Evolutionary conservation across 2,329 filamentous ascomycete genomes (phyloP), one percentile per base, ranked within the genome.

Genomic region (Botrytis aclada): DNA sequence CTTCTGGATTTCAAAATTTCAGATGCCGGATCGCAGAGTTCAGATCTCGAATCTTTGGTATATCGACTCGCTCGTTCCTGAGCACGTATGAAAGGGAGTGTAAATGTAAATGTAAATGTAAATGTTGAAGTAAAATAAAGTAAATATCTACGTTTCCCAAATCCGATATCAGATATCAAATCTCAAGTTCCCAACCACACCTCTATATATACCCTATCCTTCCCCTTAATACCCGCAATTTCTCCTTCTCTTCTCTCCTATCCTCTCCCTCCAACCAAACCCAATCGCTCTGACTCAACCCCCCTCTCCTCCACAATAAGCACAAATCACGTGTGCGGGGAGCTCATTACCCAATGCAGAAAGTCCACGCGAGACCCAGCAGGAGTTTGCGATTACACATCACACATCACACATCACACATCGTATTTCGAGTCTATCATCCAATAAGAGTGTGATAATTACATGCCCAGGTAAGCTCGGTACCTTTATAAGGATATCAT

Each of bases 181-280:
- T 39, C 0, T 9, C 20, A 8, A 34, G 1, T 25, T 3, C 1
- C 20, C 22, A 45, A 22, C 6, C 7, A 9, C 9, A 14, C 14
- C 34, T 16, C 22, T 63, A 63, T 41, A 61, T 61, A 41, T 61
- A 37, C 32, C 9, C 56, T 7, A 5, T 34, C 8, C 25, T 5
- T 9, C 25, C 7, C 25, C 10, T 25, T 25, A 7, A 20, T 4
- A 4, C 45, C 45, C 6, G 18, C 45, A 47, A 9, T 4, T 20
- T 9, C 45, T 20, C 20, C 45, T 25, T 4, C 4, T 10, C 22
- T 45, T 10, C 20, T 4, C 10, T 14, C 45, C n/a, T 3, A 8
- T 45, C 43, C 7, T 7, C 20, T 20, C 8, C 47, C n/a, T n/a
- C n/a, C n/a, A n/a, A n/a, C n/a, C n/a, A n/a, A 6, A 54, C 16